Percentiles rank a stretch among this genome's conserved stretches.
phyloP scores from a whole-genome alignment of 2,329 filamentous ascomycete species.

The Fusarium verrucosum region DNA sequence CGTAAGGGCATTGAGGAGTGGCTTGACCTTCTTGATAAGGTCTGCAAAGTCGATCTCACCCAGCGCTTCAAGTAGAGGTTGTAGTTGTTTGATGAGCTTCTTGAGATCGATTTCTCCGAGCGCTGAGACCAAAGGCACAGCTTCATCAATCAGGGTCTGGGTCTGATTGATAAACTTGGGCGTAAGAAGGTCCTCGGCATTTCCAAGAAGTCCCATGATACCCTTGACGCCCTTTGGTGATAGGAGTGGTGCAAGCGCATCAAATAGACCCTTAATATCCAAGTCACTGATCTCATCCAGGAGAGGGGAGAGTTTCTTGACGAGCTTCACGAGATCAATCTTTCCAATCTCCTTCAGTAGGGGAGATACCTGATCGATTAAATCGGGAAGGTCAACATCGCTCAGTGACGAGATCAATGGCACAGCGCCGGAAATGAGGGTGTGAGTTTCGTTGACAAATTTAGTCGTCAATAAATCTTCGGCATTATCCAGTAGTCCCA shows the following conservation, averaged over 20 bases:
- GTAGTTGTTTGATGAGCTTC: conserved; percentile 45
- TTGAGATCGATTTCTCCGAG: conserved; percentile 50
- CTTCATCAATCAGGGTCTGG: conserved; percentile 47
- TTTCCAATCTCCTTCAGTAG: conserved; percentile 46
- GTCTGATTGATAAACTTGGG: conserved; percentile 47
- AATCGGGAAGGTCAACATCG: conserved; percentile 38
- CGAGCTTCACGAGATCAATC: conserved; percentile 44
- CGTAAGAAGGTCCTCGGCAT: conserved; percentile 50
- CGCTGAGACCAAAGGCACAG: conserved; percentile 50
- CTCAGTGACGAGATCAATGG: conserved; percentile 38
- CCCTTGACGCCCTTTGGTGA: conserved; percentile 47
- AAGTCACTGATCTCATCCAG: conserved; percentile 46
- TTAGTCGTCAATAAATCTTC: conserved; percentile 43
- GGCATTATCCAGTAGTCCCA: conserved; percentile 46
- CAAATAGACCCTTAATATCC: conserved; percentile 48
- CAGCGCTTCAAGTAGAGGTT: conserved; percentile 47
- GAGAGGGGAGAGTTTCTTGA: conserved; percentile 45
- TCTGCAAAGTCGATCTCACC: conserved; percentile 48
- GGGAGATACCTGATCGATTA: conserved; percentile 44
- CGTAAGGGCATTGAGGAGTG: conserved; percentile 44
- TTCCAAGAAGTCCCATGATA: conserved; percentile 48
- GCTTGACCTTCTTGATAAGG: conserved; percentile 45
- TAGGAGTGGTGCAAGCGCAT: conserved; percentile 49
- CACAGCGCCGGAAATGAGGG: conserved; percentile 43
- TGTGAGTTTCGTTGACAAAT: conserved; percentile 45